A percentile compares a stretch with the other conserved stretches of the same genome.
Conservation (phyloP, 805 yeast species). For the Lipomyces sp. region DNA sequence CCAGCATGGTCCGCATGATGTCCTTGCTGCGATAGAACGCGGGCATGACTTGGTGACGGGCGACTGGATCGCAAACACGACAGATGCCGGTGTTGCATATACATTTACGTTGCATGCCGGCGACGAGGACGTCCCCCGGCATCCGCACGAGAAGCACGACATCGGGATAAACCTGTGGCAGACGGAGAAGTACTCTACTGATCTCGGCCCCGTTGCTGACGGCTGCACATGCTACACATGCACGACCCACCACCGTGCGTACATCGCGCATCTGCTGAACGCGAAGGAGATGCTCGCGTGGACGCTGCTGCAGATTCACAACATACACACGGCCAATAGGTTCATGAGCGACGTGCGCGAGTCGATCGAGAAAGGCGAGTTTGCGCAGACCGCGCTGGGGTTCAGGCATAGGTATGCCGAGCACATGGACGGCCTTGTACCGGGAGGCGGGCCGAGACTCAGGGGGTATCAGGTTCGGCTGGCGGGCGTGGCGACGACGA, state of each 20-base stretch:
- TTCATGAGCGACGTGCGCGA: constrained; percentile 37
- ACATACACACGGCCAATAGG: constrained; percentile 33
- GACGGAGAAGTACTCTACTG: constrained; percentile 32
- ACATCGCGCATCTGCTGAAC: constrained; percentile 43
- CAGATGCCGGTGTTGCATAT: constrained; percentile 43
- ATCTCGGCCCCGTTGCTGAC: constrained; percentile 34
- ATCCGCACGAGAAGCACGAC: constrained; percentile 25
- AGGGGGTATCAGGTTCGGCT: constrained; percentile 30
- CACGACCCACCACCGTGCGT: constrained; percentile 38
- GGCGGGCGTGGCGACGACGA: constrained; percentile 14
- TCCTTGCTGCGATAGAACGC: constrained; percentile 33
- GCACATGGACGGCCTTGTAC: constrained; percentile 4
- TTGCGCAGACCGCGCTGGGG: constrained; percentile 28
- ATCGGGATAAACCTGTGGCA: constrained; percentile 37
- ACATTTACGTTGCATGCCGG: constrained; percentile 27
- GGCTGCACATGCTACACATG: constrained; percentile 30
- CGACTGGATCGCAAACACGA: constrained; percentile 34
- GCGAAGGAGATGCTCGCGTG: constrained; percentile 46
- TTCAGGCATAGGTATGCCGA: constrained; percentile 18
- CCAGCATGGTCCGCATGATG: constrained; percentile 37
- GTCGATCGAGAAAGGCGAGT: constrained; percentile 36
- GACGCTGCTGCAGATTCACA: constrained; percentile 43
- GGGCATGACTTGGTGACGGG: constrained; percentile 41
- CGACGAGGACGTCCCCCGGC: constrained; percentile 23
- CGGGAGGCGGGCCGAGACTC: constrained; percentile 20